Conservation (phyloP, 441 rosid species). For the Macaranga tanarius region DNA sequence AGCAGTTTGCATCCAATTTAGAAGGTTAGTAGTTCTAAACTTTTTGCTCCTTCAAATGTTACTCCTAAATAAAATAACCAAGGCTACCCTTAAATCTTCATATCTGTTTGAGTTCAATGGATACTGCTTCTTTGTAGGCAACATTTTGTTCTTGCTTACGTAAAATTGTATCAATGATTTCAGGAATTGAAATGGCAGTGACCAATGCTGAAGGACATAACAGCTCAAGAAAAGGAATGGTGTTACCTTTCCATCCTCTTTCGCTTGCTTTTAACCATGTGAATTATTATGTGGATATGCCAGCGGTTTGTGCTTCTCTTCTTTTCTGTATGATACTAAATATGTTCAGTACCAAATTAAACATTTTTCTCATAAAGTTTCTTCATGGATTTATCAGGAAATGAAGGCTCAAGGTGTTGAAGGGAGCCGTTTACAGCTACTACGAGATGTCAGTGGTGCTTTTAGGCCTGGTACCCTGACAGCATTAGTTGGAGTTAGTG, state of each 20-base stretch:
- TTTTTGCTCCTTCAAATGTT: neutral
- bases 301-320: constrained; percentile 40
- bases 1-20: neutral
- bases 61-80: too few relatives aligned
- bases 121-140: neutral
- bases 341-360: neutral
- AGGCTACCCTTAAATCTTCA: too few relatives aligned
- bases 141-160: neutral
- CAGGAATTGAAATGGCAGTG: constrained; percentile 38
- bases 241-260: constrained; percentile 53
- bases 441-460: constrained; percentile 63
- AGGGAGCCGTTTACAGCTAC: constrained; percentile 50
- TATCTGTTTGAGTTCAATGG: too few relatives aligned
- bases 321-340: neutral
- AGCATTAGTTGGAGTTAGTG: constrained; percentile 77
- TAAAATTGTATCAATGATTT: neutral
- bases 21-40: constrained; percentile 9
- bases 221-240: constrained; percentile 41
- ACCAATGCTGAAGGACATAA: constrained; percentile 22
- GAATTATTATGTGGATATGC: constrained; percentile 62
- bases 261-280: constrained; percentile 53
- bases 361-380: neutral
- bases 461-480: constrained; percentile 70
- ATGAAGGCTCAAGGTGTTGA: constrained; percentile 58
- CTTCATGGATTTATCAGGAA: constrained; percentile 39